phyloP scores from a whole-genome alignment of 2,329 filamentous ascomycete genomes.

The Ceratocystis huliohia region DNA sequence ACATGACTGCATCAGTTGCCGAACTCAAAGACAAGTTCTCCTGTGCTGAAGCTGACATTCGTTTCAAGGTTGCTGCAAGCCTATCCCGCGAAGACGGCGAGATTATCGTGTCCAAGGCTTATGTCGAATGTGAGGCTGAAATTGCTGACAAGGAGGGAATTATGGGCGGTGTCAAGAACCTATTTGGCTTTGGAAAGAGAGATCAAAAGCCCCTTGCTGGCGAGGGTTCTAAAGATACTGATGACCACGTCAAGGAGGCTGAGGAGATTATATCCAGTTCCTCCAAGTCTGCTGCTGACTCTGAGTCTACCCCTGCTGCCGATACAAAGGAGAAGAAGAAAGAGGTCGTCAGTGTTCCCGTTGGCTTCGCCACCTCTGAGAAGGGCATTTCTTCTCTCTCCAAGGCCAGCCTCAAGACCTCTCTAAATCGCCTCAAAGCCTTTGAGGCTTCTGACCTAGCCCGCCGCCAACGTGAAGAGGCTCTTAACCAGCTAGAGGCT shows the following conservation, averaged over 20 bases:
- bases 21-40: conserved; percentile 66
- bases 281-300: conserved; percentile 24
- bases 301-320: conserved; percentile 38
- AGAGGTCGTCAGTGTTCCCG: conserved; percentile 43
- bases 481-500: conserved; percentile 81
- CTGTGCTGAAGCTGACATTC: conserved; percentile 64
- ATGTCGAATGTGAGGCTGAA: conserved; percentile 75
- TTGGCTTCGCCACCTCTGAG: conserved; percentile 39
- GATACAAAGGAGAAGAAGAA: conserved; percentile 44
- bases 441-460: conserved; percentile 78
- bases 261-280: conserved; percentile 26
- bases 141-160: conserved; percentile 61
- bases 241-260: conserved; percentile 26
- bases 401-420: conserved; percentile 36
- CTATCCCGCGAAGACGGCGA: conserved; percentile 63
- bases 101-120: conserved; percentile 63
- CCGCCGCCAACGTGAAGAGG: conserved; percentile 66
- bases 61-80: conserved; percentile 64
- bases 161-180: conserved; percentile 87
- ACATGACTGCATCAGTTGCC: conserved; percentile 72
- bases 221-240: conserved; percentile 44
- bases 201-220: conserved; percentile 60
- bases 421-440: conserved; percentile 61
- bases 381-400: conserved; percentile 38
- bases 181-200: conserved; percentile 90